Base-by-base conservation (phyloP, 2,329 filamentous ascomycete genomes). In the Pestalotiopsis sp. region DNA sequence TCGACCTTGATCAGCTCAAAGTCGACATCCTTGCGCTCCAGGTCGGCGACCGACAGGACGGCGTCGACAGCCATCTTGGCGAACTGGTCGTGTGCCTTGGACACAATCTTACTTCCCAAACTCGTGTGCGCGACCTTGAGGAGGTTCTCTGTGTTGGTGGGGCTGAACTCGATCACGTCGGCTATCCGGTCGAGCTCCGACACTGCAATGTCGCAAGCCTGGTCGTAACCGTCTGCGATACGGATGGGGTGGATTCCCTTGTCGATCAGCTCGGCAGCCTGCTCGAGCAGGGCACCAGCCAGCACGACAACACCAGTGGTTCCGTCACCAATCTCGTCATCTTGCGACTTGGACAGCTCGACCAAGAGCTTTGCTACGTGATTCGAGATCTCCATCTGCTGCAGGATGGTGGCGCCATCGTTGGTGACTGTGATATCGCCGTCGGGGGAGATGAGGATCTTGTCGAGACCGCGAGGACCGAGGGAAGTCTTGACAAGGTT, bases 1-100 rank as follows among this genome's bases (percentile, higher is more conserved):
- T 99, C 96, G 65, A 99, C 95, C 88, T 99, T 99, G 86, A 99
- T 99, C 75, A 99, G 85, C 84, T 99, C 96, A 78, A 99, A 99
- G 80, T 99, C 95, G 70, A 99, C 97, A 78, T 99, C 96, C 83
- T 94, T 97, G 73, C 95, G 92, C 79, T 98, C 94, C 67, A 99
- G 86, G 79, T 99, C 96, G 66, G 96, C 96, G 69, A 99, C 97
- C 2, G 95, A 97, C 70, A 99, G 89, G 64, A 99, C 95, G 58
- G 96, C 97, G 78, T 99, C 96, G 60, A 99, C 94, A 66, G 96
- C 96, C 77, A 99, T 99, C 74, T 97, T 92, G 78, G 96, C 93
- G 79, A 99, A 99, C 80, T 98, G 95, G 82, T 98, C 95, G 83
- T 99, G 96, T 57, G 96, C 93, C 83, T 98, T 99, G 79, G 95